Conservation (phyloP, 2,329 filamentous ascomycete genomes). For the Colletotrichum scovillei region DNA sequence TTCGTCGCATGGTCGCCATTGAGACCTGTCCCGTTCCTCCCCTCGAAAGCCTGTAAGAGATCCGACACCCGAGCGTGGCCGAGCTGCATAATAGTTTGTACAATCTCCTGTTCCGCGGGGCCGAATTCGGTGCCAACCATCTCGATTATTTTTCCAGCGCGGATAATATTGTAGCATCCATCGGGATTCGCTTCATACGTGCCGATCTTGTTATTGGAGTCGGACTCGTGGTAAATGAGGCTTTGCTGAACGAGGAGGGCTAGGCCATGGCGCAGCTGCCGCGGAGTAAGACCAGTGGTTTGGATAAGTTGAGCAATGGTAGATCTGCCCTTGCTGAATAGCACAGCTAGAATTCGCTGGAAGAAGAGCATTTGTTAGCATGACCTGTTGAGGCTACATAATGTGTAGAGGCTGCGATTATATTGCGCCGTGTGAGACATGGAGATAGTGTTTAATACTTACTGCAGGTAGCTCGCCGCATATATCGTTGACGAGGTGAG, state of each 20-base stretch:
- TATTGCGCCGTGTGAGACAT: slow-evolving; percentile 3
- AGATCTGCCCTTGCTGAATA: slow-evolving; percentile 83
- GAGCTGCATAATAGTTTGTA: slow-evolving; percentile 79
- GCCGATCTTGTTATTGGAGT: slow-evolving; percentile 70
- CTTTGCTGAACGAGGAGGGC: slow-evolving; percentile 90
- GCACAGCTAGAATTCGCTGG: slow-evolving; percentile 85
- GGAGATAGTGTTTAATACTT: slow-evolving; percentile 52
- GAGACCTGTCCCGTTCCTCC: slow-evolving; percentile 2
- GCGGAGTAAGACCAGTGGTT: slow-evolving; percentile 77
- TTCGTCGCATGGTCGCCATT: slow-evolving; percentile 41
- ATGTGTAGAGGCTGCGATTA: slow-evolving; percentile 27
- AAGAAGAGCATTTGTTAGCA: slow-evolving; percentile 26
- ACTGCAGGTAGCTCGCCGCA: slow-evolving; percentile 94
- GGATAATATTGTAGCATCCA: slow-evolving; percentile 84
- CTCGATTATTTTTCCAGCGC: slow-evolving; percentile 84
- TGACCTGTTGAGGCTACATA: background rate
- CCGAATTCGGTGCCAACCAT: slow-evolving; percentile 81
- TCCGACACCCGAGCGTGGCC: slow-evolving; percentile 82
- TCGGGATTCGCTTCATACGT: slow-evolving; percentile 87
- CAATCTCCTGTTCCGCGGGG: slow-evolving; percentile 76
- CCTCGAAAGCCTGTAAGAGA: slow-evolving; percentile 71
- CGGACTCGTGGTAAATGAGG: slow-evolving; percentile 79
- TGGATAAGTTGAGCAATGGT: slow-evolving; percentile 76
- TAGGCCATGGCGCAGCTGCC: slow-evolving; percentile 83
- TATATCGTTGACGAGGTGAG: slow-evolving; percentile 87